Percentiles rank a stretch among this genome's conserved stretches.
Conservation (phyloP, 441 rosid species). For the Dalechampia spathulata region DNA sequence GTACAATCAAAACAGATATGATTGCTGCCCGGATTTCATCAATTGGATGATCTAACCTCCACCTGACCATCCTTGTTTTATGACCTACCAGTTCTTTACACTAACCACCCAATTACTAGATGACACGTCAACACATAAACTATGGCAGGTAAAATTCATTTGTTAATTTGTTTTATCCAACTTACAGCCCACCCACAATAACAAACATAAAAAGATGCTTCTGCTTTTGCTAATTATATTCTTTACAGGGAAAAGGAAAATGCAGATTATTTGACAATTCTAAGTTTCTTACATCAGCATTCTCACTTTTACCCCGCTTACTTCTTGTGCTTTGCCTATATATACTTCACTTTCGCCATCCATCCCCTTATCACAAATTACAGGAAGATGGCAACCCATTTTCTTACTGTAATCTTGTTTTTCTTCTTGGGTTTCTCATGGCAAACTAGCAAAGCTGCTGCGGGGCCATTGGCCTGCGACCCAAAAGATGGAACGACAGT, state of each 20-base stretch:
- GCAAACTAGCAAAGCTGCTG: slow-evolving; percentile 18
- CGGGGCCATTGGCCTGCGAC: slow-evolving; percentile 65
- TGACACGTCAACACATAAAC: not conserved
- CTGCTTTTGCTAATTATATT: no score
- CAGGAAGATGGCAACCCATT: slow-evolving; percentile 15
- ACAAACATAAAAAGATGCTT: no score
- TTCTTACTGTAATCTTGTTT: slow-evolving; percentile 11
- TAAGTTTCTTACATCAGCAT: no score
- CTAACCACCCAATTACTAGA: not conserved
- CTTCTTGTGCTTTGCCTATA: slow-evolving; percentile 6
- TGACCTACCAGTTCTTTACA: slow-evolving; percentile 4
- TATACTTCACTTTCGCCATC: slow-evolving; percentile 7
- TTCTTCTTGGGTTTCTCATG: slow-evolving; percentile 14
- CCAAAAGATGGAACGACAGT: slow-evolving; percentile 39
- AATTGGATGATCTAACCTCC: slow-evolving; percentile 20
- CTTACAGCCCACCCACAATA: no score
- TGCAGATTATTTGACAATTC: no score
- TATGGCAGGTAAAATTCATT: no score
- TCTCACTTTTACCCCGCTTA: not conserved
- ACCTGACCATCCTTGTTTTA: not conserved
- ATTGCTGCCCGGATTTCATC: not conserved
- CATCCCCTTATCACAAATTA: not conserved
- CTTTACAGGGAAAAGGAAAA: no score
- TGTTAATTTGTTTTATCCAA: no score
- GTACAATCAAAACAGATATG: no score